Evolutionary conservation across 2,329 filamentous ascomycete genomes (phyloP), one percentile per base, ranked within the genome.

Genomic region (Cucurbitaria berberidis): DNA sequence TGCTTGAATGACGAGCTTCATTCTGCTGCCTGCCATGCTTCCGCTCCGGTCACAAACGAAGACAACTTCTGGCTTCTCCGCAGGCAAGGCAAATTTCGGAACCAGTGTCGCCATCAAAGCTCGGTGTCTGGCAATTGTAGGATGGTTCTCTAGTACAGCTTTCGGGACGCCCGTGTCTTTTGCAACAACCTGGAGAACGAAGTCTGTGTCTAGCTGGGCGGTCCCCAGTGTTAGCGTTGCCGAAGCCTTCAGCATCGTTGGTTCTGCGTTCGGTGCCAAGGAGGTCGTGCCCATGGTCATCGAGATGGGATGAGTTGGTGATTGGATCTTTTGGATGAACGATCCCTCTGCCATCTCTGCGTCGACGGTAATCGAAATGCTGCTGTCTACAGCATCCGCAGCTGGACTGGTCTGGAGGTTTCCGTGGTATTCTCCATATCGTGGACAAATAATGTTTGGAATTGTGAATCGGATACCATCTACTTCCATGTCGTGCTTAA

Each of bases 41-140:
- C 87, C 88, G 50, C 86, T 89, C 45, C 88, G 82, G 68, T 92
- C 89, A 49, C 86, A 88, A 4, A 92, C 76, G 60, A 92, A 91
- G 16, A 91, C 83, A 19, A 92, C 81, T 66, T 92, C 89, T 0
- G 82, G 82, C 16, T 72, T 74, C 8, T 80, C 77, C 0, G 80
- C 67, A 0, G 84, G 83, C 0, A 90, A 75, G n/a, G 79, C 78
- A 73, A 90, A 90, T 56, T 85, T 86, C 2, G 89, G 89, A 0
- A 91, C 86, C 0, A 91, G 76, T 0, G 88, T 89, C 0, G 83
- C 77, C 87, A 92, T 90, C 52, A 91, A 67, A 0, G 88, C 87
- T 3, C 84, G 80, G 43, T 89, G 86, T 48, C 84, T 78, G 0
- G 82, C 77, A 2, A 89, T 78, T 0, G 76, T 82, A 0, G 87